Evolutionary conservation across 2,329 filamentous ascomycete species (phyloP).

Genomic region (Aotearoamyces nothofagi): DNA sequence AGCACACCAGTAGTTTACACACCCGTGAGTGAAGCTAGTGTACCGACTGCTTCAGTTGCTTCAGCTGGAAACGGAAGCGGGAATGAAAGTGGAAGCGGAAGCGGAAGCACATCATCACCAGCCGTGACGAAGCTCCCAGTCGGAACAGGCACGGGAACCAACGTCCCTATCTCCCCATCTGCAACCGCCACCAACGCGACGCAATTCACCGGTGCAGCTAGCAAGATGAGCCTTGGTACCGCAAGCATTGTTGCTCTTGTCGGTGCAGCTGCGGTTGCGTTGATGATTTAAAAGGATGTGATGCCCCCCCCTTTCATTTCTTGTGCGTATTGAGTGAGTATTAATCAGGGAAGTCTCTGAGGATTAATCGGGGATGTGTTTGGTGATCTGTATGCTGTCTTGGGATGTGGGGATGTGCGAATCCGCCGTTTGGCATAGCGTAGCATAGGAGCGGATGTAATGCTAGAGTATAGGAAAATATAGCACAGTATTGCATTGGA

Average conservation of each 20-base stretch:
- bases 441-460: too few species aligned
- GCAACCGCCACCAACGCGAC: background rate
- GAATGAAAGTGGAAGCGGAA: background rate
- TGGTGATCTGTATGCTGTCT: too few species aligned
- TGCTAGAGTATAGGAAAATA: too few species aligned
- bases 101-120: background rate
- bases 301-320: too few species aligned
- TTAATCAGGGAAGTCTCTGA: too few species aligned
- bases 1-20: background rate
- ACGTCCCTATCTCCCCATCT: background rate
- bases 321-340: too few species aligned
- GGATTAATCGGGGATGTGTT: too few species aligned
- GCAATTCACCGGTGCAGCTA: slow-evolving; percentile 6
- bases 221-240: slow-evolving; percentile 4
- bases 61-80: background rate
- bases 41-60: background rate
- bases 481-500: too few species aligned
- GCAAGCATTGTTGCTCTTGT: slow-evolving; percentile 3
- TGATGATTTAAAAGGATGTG: slow-evolving; percentile 7
- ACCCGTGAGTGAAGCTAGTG: background rate
- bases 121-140: slow-evolving; percentile 1
- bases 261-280: slow-evolving; percentile 4
- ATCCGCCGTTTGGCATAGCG: too few species aligned
- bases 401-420: too few species aligned
- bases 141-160: background rate